Evolutionary conservation across 116 monocot genomes (phyloP).

Genomic region (Zostera marina): DNA sequence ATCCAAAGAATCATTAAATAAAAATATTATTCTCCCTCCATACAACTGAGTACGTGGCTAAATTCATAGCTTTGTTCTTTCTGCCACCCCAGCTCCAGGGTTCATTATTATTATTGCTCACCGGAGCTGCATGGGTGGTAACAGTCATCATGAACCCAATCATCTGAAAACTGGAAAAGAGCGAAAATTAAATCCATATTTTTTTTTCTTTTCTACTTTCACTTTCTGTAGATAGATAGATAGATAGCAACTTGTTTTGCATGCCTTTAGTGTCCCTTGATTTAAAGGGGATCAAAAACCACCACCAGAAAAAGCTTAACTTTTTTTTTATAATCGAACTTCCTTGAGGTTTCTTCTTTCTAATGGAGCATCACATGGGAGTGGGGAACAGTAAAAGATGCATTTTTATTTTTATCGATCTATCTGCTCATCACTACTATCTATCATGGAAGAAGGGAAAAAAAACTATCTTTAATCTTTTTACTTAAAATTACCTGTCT

Average conservation of each 20-base stretch:
- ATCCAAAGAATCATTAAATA: too few relatives aligned
- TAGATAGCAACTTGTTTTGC: neutral
- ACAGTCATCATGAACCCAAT: too few relatives aligned
- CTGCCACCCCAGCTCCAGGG: too few relatives aligned
- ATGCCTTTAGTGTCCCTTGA: neutral
- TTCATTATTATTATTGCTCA: too few relatives aligned
- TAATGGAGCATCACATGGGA: constrained; percentile 15
- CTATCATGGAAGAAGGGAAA: too few relatives aligned
- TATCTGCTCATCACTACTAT: too few relatives aligned
- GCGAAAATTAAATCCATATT: neutral
- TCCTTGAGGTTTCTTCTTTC: constrained; percentile 12
- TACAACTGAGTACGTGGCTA: too few relatives aligned
- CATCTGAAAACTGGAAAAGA: neutral
- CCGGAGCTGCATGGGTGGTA: too few relatives aligned
- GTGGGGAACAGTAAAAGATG: neutral
- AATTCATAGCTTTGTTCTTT: too few relatives aligned
- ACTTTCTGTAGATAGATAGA: neutral
- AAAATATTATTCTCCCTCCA: too few relatives aligned
- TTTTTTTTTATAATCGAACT: constrained; percentile 11
- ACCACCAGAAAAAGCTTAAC: neutral
- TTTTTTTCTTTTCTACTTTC: neutral
- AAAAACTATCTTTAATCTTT: neutral
- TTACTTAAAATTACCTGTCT: neutral
- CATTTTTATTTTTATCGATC: too few relatives aligned
- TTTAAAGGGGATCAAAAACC: neutral